phyloP scores from a whole-genome alignment of 805 yeast species.

The Suhomyces canberraensis region DNA sequence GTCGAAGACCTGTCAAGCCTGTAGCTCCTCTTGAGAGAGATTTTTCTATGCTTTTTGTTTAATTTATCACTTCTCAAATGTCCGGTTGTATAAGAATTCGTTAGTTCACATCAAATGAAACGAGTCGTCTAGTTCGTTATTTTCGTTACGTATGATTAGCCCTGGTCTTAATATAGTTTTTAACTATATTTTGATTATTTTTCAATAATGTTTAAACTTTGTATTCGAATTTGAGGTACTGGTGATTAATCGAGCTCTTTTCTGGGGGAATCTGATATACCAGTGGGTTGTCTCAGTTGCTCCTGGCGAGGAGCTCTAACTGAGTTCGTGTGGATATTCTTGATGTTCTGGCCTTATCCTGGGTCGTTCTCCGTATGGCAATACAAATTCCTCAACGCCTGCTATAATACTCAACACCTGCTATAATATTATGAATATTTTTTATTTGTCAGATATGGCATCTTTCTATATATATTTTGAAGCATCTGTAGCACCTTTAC shows the following conservation, averaged over 20 bases:
- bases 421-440: no score
- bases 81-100: background rate
- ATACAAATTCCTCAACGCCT: conserved; percentile 30
- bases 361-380: background rate
- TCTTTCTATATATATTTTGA: no score
- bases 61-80: conserved; percentile 24
- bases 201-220: no score
- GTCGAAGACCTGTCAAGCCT: conserved; percentile 38
- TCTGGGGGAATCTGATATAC: background rate
- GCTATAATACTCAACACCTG: no score
- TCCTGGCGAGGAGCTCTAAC: background rate
- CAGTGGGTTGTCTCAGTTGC: conserved; percentile 12
- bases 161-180: no score
- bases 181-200: no score
- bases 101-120: conserved; percentile 10
- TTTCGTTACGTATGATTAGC: conserved; percentile 26
- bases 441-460: no score
- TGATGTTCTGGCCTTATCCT: conserved; percentile 6
- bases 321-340: background rate
- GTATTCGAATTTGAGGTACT: no score
- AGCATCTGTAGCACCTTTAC: no score
- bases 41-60: conserved; percentile 26
- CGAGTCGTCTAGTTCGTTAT: conserved; percentile 29
- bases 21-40: conserved; percentile 32
- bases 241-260: no score